Percentiles rank a stretch among this genome's conserved stretches.
These are phyloP conservation scores for Durio zibethinus DNA, from an alignment of 345 rosid species.

Conservation along the genomic window DNA sequence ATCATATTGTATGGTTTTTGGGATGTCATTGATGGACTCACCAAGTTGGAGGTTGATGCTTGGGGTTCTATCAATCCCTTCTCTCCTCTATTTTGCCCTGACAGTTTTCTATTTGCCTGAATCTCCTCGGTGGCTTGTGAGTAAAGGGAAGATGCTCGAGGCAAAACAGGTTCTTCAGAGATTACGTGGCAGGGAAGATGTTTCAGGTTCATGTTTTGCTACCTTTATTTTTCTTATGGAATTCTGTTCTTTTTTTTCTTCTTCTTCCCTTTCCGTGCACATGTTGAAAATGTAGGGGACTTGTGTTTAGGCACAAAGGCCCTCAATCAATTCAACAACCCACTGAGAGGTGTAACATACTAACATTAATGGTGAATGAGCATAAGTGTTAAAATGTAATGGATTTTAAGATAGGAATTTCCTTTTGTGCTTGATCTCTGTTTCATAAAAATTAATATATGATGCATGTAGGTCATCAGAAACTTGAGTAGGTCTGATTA, in stretches of 20 bases:
- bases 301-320: too few relatives aligned
- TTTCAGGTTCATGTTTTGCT: slow-evolving; percentile 56
- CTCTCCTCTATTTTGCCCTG: slow-evolving; percentile 58
- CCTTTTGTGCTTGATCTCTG: neutral
- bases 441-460: neutral
- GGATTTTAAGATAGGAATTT: neutral
- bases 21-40: slow-evolving; percentile 64
- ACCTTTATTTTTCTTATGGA: neutral
- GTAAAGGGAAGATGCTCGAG: slow-evolving; percentile 90
- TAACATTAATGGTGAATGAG: neutral
- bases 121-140: slow-evolving; percentile 98
- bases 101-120: slow-evolving; percentile 88
- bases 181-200: slow-evolving; percentile 89
- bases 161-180: slow-evolving; percentile 82
- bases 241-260: neutral
- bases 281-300: neutral
- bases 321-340: too few relatives aligned
- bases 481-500: neutral
- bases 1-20: slow-evolving; percentile 88
- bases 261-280: neutral
- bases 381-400: neutral
- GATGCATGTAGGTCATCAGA: neutral
- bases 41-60: slow-evolving; percentile 97
- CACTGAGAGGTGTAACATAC: neutral
- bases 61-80: slow-evolving; percentile 86